These are phyloP conservation scores for Dorcoceras hygrometricum DNA, from an alignment of 257 asterid genomes.

Conservation along the genomic window DNA sequence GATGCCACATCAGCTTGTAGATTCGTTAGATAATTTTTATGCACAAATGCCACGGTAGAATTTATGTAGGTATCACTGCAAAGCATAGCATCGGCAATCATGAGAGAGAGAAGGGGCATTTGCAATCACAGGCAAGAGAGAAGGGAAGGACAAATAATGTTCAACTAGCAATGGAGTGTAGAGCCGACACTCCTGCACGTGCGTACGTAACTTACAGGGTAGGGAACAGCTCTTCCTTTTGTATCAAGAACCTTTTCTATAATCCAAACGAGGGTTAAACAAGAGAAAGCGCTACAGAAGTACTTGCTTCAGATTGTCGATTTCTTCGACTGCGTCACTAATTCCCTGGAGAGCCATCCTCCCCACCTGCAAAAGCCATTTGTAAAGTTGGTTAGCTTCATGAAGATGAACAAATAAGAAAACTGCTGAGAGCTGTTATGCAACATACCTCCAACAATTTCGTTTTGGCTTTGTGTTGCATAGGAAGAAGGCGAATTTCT, in stretches of 20 bases:
- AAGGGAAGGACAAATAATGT: neutral
- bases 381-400: slow-evolving; percentile 7
- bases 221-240: neutral
- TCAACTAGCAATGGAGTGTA: neutral
- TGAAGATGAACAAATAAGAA: neutral
- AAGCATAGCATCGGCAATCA: neutral
- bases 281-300: slow-evolving; percentile 19
- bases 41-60: neutral
- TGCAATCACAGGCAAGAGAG: neutral
- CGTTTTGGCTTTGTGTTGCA: slow-evolving; percentile 67
- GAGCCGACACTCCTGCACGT: neutral
- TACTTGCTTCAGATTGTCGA: slow-evolving; percentile 51
- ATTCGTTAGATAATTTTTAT: neutral
- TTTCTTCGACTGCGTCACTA: slow-evolving; percentile 62
- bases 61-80: neutral
- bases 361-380: slow-evolving; percentile 58
- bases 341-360: slow-evolving; percentile 73
- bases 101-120: neutral
- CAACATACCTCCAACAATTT: slow-evolving; percentile 67
- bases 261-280: neutral
- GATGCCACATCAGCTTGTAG: neutral
- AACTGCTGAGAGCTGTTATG: neutral
- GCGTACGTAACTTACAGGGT: neutral
- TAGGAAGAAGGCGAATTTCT: slow-evolving; percentile 83
- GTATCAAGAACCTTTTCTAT: neutral